phyloP scores from a whole-genome alignment of 2,329 filamentous ascomycete species.

The Cercospora zeae-maydis region DNA sequence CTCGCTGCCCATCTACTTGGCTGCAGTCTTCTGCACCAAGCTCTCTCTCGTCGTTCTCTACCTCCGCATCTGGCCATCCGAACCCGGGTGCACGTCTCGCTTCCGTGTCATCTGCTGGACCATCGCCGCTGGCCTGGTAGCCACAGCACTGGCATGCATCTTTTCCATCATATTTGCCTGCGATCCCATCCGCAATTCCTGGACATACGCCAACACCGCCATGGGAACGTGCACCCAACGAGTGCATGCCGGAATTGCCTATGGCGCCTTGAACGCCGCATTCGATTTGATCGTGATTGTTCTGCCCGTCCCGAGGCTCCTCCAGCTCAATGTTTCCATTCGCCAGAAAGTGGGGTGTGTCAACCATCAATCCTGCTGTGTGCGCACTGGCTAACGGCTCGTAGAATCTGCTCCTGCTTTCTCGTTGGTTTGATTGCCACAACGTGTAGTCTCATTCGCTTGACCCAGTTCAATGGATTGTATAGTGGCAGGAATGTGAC shows the following conservation, averaged over 20 bases:
- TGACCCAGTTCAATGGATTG: slow-evolving; percentile 8
- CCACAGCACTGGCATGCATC: slow-evolving; percentile 8
- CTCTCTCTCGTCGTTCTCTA: slow-evolving; percentile 19
- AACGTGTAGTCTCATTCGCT: slow-evolving; percentile 16
- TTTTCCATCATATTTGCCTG: slow-evolving; percentile 15
- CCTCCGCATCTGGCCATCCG: slow-evolving; percentile 15
- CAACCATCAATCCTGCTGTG: background rate
- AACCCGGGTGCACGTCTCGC: background rate
- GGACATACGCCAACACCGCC: slow-evolving; percentile 8
- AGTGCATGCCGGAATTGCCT: slow-evolving; percentile 10
- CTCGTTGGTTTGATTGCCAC: slow-evolving; percentile 19
- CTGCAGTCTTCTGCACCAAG: slow-evolving; percentile 12
- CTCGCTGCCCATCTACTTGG: slow-evolving; percentile 18
- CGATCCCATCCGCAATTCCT: slow-evolving; percentile 13
- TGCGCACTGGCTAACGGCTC: background rate
- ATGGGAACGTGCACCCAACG: slow-evolving; percentile 15
- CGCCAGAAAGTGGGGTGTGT: slow-evolving; percentile 18
- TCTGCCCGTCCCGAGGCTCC: slow-evolving; percentile 13
- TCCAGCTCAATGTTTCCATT: slow-evolving; percentile 15
- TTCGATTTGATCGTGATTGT: slow-evolving; percentile 17
- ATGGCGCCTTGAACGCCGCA: slow-evolving; percentile 14
- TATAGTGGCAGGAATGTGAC: slow-evolving; percentile 12
- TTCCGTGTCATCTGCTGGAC: slow-evolving; percentile 15
- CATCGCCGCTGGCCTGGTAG: background rate
- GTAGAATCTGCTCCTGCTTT: slow-evolving; percentile 15